These are phyloP conservation scores for Chaetomium globosum DNA, from an alignment of 2,329 filamentous ascomycete species.

Conservation along the genomic window DNA sequence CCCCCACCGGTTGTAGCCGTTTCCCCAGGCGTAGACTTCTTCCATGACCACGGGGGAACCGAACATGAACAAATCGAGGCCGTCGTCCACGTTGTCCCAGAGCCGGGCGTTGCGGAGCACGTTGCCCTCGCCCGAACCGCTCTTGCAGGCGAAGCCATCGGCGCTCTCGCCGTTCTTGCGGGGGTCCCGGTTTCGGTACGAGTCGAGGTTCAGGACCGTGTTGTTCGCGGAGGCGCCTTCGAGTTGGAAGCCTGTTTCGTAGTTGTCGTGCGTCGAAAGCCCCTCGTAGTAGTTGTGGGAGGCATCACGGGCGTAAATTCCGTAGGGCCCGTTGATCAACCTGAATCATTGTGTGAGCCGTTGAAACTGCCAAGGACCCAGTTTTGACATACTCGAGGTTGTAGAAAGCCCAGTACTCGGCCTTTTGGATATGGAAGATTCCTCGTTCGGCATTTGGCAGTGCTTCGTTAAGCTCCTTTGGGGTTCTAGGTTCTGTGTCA, in stretches of 20 bases:
- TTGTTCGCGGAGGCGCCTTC: conserved; percentile 8
- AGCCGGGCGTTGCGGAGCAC: conserved; percentile 14
- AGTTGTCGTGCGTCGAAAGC: conserved; percentile 15
- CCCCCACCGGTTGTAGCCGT: conserved; percentile 13
- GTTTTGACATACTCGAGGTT: conserved; percentile 5
- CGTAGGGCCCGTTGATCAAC: conserved; percentile 14
- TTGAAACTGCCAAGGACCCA: neutral
- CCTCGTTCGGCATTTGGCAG: conserved; percentile 10
- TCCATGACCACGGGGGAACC: conserved; percentile 1
- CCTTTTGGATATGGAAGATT: conserved; percentile 13
- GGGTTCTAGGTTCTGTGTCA: conserved; percentile 7
- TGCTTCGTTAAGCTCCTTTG: conserved; percentile 7
- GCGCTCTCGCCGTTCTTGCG: conserved; percentile 15
- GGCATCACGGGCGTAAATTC: conserved; percentile 8
- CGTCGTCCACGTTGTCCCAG: conserved; percentile 12
- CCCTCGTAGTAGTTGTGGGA: conserved; percentile 10
- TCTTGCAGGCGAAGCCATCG: conserved; percentile 15
- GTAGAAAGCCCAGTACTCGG: conserved; percentile 12
- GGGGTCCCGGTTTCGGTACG: conserved; percentile 11
- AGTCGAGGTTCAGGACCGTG: conserved; percentile 14
- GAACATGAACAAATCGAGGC: conserved; percentile 15
- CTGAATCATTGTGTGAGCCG: neutral
- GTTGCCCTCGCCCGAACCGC: conserved; percentile 13
- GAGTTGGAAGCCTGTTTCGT: conserved; percentile 14
- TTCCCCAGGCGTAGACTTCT: conserved; percentile 11